Percentiles rank a stretch among this genome's conserved stretches.
Conservation (phyloP, 257 asterid species). For the Capsicum rhomboideum region DNA sequence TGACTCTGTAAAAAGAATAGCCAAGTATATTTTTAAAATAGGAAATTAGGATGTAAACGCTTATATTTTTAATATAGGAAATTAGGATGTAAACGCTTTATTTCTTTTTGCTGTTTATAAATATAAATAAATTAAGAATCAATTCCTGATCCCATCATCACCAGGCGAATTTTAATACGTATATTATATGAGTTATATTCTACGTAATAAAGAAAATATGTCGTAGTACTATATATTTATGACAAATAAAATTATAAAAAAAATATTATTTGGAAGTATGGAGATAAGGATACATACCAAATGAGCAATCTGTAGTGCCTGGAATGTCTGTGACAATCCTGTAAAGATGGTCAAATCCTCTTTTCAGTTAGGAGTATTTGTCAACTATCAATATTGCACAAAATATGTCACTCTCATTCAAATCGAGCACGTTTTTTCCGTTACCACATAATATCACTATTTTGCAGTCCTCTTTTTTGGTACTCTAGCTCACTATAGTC, state of each 20-base stretch:
- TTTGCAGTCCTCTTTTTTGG: background rate
- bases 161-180: background rate
- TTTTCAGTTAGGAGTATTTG: background rate
- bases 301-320: conserved; percentile 82
- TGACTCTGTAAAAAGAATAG: background rate
- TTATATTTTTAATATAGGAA: background rate
- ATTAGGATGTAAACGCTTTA: background rate
- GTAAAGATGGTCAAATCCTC: conserved; percentile 15
- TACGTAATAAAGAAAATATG: background rate
- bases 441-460: background rate
- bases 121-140: background rate
- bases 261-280: background rate
- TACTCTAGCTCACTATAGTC: background rate
- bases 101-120: background rate
- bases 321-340: conserved; percentile 94
- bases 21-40: background rate
- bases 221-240: background rate
- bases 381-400: background rate
- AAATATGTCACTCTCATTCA: background rate
- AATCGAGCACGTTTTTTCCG: background rate
- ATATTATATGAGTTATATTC: too few species aligned
- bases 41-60: background rate
- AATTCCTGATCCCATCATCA: background rate
- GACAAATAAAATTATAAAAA: background rate
- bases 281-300: conserved; percentile 37